Conservation (phyloP, 176 grass and related monocot species). For the Musa itinerans region DNA sequence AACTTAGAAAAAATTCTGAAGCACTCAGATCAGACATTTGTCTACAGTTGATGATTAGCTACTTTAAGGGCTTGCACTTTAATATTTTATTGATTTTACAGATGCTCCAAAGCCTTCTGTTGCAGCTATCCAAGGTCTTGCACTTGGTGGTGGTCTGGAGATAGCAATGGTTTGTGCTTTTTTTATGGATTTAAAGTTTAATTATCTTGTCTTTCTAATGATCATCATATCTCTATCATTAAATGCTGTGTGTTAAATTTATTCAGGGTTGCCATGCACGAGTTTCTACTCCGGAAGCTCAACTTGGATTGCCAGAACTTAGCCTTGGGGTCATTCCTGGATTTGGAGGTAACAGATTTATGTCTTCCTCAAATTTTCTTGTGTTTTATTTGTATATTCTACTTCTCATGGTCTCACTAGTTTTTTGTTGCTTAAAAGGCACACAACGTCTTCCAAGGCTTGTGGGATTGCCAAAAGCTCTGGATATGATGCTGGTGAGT, state of each 20-base stretch:
- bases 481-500: constrained; percentile 97
- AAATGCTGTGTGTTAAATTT: constrained; percentile 1
- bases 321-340: constrained; percentile 95
- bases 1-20: too few species aligned
- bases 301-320: constrained; percentile 93
- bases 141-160: constrained; percentile 93
- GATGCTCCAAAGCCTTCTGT: constrained; percentile 83
- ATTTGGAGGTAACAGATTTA: constrained; percentile 60
- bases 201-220: background rate
- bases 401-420: background rate
- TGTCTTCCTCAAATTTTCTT: background rate
- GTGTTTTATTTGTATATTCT: background rate
- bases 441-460: constrained; percentile 95
- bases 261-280: constrained; percentile 88
- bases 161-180: constrained; percentile 57
- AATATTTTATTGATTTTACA: constrained; percentile 18
- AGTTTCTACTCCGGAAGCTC: constrained; percentile 86
- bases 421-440: constrained; percentile 34
- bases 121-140: constrained; percentile 89
- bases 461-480: constrained; percentile 82
- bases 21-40: background rate
- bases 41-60: background rate
- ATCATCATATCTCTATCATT: constrained; percentile 1
- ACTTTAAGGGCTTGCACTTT: background rate
- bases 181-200: background rate